phyloP scores from a whole-genome alignment of 1,284 basidiomycete species.

The Tilletia setariae region DNA sequence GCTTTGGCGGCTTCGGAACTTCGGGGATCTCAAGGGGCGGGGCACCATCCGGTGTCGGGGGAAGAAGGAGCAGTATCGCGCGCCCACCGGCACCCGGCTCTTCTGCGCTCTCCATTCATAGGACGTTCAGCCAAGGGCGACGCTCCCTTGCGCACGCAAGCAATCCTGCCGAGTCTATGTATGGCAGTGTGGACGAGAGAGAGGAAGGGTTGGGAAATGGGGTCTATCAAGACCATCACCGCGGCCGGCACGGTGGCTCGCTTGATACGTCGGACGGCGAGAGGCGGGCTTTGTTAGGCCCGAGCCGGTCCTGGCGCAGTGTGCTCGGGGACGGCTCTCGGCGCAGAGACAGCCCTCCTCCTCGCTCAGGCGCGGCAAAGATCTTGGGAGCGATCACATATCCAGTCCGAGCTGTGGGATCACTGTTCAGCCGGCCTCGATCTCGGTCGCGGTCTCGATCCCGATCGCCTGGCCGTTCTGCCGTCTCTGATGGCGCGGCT shows the following conservation, averaged over 20 bases:
- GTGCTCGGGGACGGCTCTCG: background rate
- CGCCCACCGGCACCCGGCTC: conserved; percentile 24
- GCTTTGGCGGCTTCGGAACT: background rate
- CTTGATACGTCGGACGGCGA: conserved; percentile 15
- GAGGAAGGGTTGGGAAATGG: conserved; percentile 11
- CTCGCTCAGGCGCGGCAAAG: background rate
- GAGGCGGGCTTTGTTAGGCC: background rate
- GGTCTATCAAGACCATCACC: background rate
- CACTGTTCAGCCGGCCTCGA: background rate
- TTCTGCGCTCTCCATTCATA: conserved; percentile 23
- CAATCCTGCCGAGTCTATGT: conserved; percentile 13
- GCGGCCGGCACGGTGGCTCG: conserved; percentile 23
- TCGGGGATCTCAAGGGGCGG: background rate
- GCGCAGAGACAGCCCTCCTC: background rate
- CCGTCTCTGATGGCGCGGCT: background rate
- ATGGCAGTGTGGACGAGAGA: conserved; percentile 17
- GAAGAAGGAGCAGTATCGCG: conserved; percentile 9
- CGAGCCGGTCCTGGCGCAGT: background rate
- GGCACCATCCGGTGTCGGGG: background rate
- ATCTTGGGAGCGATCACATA: background rate
- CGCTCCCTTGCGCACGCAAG: conserved; percentile 15
- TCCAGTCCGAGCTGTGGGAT: background rate
- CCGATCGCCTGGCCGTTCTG: conserved; percentile 12
- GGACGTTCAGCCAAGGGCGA: conserved; percentile 2
- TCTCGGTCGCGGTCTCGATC: background rate